Conservation (phyloP, 2,329 filamentous ascomycete genomes). For the Phoma sp. region DNA sequence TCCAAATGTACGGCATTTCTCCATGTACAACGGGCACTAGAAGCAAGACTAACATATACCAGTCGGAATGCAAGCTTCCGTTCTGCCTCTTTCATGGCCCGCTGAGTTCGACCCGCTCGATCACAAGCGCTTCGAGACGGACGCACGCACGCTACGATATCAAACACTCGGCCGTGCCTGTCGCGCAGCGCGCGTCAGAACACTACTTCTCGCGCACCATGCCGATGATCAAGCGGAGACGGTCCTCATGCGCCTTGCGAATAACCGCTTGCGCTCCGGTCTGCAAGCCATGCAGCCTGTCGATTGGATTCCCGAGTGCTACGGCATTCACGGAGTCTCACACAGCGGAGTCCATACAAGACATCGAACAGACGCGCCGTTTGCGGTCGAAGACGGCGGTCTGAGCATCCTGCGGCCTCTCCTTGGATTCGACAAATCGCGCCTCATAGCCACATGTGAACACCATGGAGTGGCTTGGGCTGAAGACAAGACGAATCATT, state of each 20-base stretch:
- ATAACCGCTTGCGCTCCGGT: slow-evolving; percentile 72
- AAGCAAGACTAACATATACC: slow-evolving; percentile 15
- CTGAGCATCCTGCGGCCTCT: slow-evolving; percentile 73
- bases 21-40: neutral
- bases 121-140: slow-evolving; percentile 74
- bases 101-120: slow-evolving; percentile 48
- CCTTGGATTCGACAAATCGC: slow-evolving; percentile 72
- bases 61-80: slow-evolving; percentile 41
- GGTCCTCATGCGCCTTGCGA: slow-evolving; percentile 76
- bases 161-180: slow-evolving; percentile 71
- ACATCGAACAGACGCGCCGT: neutral
- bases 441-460: slow-evolving; percentile 77
- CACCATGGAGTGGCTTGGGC: slow-evolving; percentile 74
- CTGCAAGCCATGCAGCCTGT: slow-evolving; percentile 71
- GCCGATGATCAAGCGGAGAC: slow-evolving; percentile 92
- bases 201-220: slow-evolving; percentile 84
- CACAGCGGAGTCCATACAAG: slow-evolving; percentile 40
- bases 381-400: slow-evolving; percentile 66
- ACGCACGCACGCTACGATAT: slow-evolving; percentile 77
- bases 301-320: slow-evolving; percentile 81
- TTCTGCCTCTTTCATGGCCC: slow-evolving; percentile 50
- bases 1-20: slow-evolving; percentile 49
- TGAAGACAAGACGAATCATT: slow-evolving; percentile 82
- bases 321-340: slow-evolving; percentile 74
- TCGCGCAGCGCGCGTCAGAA: slow-evolving; percentile 56